Base-by-base conservation (phyloP, 495 filamentous ascomycete genomes). In the Neurospora cerealis region DNA sequence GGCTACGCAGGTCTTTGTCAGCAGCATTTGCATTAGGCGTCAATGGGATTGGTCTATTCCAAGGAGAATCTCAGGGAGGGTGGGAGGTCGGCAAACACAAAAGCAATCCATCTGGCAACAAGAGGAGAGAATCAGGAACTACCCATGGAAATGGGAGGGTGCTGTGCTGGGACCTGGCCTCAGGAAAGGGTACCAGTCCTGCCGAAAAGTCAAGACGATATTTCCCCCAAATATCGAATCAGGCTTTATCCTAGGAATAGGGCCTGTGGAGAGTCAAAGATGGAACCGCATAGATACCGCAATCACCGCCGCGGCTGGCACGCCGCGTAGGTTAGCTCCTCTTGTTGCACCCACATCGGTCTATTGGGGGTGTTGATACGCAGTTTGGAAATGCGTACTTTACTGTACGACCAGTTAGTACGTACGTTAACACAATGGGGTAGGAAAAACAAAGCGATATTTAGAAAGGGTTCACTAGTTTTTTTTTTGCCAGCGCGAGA, bases 11-110 rank as follows among this genome's bases (percentile, higher is more conserved):
- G 66, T 70, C 70, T 69, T 75, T 73, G 73, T 77, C 66, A 69
- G 73, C 73, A 71, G 75, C 75, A 77, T 77, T 72, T 71, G 71
- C 73, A 74, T 76, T 71, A 69, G 75, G 74, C 74, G 74, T 75
- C 74, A 73, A 73, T 41, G 73, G 54, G 73, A 66, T 48, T 74
- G 70, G 70, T 62, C 39, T 42, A 34, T 66, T 66, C 54, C 54
- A 66, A 34, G 32, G 41, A 62, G 28, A 38, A 72, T 69, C 54
- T 37, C 34, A 38, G 73, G 54, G 54, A 66, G 54, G 54, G 69
- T 74, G 66, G 69, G 37, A 62, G 70, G 46, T 38, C 70, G 41
- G 72, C 62, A 70, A 73, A 73, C 46, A 36, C 46, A 40, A 72
- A 36, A 60, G 70, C 8, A 36, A 72, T 32, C n/a, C 41, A 73